phyloP scores from a whole-genome alignment of 2,329 filamentous ascomycete genomes.

The Sporothrix phasma region DNA sequence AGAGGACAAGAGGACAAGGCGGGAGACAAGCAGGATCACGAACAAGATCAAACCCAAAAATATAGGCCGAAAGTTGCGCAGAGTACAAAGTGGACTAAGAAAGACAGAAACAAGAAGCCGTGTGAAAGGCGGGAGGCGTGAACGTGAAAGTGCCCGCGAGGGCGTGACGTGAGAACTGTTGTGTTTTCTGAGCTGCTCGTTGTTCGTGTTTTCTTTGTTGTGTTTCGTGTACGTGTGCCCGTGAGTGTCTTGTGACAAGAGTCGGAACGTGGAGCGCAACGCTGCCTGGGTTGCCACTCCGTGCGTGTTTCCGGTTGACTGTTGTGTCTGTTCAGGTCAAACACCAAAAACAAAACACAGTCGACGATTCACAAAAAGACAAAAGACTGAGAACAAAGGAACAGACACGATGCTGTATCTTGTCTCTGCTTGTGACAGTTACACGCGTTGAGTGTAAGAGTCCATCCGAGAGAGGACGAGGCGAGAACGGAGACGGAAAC shows the following conservation, averaged over 20 bases:
- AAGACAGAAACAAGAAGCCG: neutral
- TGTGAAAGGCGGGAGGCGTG: neutral
- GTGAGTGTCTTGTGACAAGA: slow-evolving; percentile 3
- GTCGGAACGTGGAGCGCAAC: neutral
- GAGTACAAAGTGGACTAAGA: neutral
- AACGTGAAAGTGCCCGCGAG: neutral
- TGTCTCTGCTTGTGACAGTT: slow-evolving; percentile 12
- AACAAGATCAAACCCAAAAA: no score
- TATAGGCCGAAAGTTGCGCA: neutral
- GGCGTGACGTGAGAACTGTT: neutral
- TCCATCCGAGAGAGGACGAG: slow-evolving; percentile 1
- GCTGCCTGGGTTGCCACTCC: neutral
- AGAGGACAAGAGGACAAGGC: no score
- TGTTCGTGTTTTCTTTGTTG: neutral
- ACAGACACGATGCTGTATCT: slow-evolving; percentile 3
- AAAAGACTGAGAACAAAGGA: neutral
- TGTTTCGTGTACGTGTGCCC: neutral
- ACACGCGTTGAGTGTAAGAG: slow-evolving; percentile 7
- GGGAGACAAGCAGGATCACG: neutral
- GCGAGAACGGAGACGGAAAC: neutral
- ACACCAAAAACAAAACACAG: neutral
- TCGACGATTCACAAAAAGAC: no score
- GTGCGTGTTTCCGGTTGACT: neutral
- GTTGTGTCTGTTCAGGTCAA: neutral
- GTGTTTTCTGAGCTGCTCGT: neutral